Base-by-base conservation (phyloP, 192 early-diverging fungal species). In the Endogone sp. region DNA sequence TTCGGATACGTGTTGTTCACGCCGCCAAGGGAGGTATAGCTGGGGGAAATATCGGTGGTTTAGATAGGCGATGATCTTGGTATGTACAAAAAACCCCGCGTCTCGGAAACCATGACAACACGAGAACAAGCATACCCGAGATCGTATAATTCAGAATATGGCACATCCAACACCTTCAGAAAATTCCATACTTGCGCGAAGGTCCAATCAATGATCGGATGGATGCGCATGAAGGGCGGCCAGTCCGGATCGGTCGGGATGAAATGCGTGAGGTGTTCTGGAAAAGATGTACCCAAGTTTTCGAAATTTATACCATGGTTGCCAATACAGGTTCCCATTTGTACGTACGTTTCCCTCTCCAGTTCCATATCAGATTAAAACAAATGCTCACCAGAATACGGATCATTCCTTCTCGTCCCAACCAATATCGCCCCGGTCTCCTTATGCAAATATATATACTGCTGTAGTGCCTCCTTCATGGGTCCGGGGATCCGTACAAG, bases 1-100 rank as follows among this genome's bases (percentile, higher is more conserved):
- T 98, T 98, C 20, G 87, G 93, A 23, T 81, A 72, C 4, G 96
- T 98, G 64, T 94, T 89, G 63, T 91, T 84, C 24, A 86, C 86
- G 30, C 91, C 87, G 23, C 96, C 96, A 37, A 98, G 78, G 23
- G 95, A 97, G 8, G 96, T 98, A 71, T 96, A 98, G 20, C 93
- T 92, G 68, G 20, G 65, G 64, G 20, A 26, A 44, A 26, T 21
- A 61, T 24, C 21, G 10, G 59, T 11, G 22, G 22, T 23, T 9
- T 0, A 10, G 59, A 9, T 60, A 10, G 21, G 59, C 24, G 2
- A 10, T 1, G 27, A 60, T 60, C 23, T 28, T 31, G 60, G 21
- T 49, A 25, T 16, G 16, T 49, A 75, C 30, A 67, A 16, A 24
- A 23, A 16, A 66, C 25, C 29, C 10, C 58, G 55, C 26, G 27